phyloP scores from a whole-genome alignment of 306 rosid genomes.

The Trichosanthes cucumerina region DNA sequence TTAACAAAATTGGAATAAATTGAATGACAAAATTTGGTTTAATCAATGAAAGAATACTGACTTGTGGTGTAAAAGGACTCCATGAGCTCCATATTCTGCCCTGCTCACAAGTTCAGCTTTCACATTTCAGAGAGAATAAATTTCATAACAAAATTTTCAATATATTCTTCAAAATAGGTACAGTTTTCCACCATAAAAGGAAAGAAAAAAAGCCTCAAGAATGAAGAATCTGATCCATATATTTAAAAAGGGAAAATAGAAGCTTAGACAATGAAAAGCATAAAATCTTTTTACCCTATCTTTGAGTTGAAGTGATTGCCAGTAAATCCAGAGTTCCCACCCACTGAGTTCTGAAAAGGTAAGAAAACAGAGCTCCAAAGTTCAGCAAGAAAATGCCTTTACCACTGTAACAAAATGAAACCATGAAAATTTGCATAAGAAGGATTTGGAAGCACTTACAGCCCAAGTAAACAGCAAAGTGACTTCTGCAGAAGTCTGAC shows the following conservation, averaged over 20 bases:
- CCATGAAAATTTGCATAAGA: not conserved
- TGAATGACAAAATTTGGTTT: not conserved
- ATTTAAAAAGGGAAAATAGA: too few relatives aligned
- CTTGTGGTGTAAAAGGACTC: conserved; percentile 80
- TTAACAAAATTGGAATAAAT: not conserved
- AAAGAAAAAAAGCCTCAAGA: too few relatives aligned
- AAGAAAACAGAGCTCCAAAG: not conserved
- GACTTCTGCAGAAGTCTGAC: conserved; percentile 60
- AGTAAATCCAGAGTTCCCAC: conserved; percentile 71
- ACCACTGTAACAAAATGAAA: not conserved
- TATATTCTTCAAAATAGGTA: too few relatives aligned
- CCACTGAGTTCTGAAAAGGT: conserved; percentile 76
- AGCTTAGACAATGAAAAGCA: not conserved
- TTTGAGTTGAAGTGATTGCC: conserved; percentile 73
- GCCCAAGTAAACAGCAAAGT: conserved; percentile 95
- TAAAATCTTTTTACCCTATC: conserved; percentile 33
- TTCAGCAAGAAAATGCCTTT: not conserved
- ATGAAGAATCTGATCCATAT: too few relatives aligned
- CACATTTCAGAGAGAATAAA: not conserved
- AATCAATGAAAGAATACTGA: conserved; percentile 13
- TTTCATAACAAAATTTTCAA: too few relatives aligned
- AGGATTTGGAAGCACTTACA: conserved; percentile 25
- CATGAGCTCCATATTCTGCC: conserved; percentile 57
- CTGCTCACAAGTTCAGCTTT: conserved; percentile 18
- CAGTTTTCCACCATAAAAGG: too few relatives aligned